A percentile compares a stretch with the other conserved stretches of the same genome.
phyloP scores from a whole-genome alignment of 108 stramenopile genomes.

The Cyclotella atomus region DNA sequence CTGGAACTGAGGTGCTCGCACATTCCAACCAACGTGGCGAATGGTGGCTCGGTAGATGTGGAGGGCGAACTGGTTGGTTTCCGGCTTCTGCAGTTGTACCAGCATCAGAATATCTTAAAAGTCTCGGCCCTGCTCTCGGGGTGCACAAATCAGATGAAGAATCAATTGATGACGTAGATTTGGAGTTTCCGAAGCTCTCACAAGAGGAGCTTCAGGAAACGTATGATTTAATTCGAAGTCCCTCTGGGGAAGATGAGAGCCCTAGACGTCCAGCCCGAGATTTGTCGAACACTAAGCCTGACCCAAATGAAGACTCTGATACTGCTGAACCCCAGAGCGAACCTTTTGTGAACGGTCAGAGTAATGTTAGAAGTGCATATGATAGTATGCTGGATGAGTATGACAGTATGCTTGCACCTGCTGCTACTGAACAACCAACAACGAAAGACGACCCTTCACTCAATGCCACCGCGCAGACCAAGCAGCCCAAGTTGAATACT shows the following conservation, averaged over 20 bases:
- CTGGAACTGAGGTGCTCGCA: slow-evolving; percentile 39
- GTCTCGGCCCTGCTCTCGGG: not conserved
- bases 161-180: slow-evolving; percentile 10
- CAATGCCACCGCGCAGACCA: not conserved
- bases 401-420: slow-evolving; percentile 3
- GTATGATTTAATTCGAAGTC: slow-evolving; percentile 53
- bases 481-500: not conserved
- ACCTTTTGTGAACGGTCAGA: not conserved
- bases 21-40: slow-evolving; percentile 54
- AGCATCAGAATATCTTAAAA: slow-evolving; percentile 43
- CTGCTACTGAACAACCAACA: not conserved
- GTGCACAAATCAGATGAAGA: slow-evolving; percentile 3
- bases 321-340: slow-evolving; percentile 23
- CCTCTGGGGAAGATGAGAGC: slow-evolving; percentile 36
- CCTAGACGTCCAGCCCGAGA: slow-evolving; percentile 16
- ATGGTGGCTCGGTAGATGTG: slow-evolving; percentile 55
- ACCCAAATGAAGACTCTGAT: slow-evolving; percentile 34
- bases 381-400: not conserved
- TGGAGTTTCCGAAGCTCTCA: slow-evolving; percentile 19
- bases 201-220: slow-evolving; percentile 32
- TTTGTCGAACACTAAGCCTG: slow-evolving; percentile 13
- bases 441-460: not conserved
- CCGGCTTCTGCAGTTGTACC: slow-evolving; percentile 47
- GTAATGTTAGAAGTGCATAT: not conserved
- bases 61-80: slow-evolving; percentile 52